Conservation (phyloP, 2,329 filamentous ascomycete species). For the Sclerotinia trifoliorum region DNA sequence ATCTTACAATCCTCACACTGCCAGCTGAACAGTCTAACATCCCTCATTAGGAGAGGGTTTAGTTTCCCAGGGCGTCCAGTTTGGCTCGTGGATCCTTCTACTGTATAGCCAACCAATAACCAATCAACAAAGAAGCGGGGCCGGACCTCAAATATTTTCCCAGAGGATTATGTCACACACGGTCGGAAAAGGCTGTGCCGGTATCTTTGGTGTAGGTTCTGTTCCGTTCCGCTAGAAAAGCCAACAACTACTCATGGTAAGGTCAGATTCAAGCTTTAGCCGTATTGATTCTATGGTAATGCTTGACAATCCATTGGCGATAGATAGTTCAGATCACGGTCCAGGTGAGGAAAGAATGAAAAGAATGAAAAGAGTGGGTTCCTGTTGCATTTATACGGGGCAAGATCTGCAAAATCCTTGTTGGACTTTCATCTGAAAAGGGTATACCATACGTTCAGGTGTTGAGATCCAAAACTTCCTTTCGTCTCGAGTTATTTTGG, state of each 20-base stretch:
- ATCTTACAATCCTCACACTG: too few relatives aligned
- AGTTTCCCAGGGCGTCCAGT: too few relatives aligned
- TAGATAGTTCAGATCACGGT: background rate
- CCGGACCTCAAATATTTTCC: background rate
- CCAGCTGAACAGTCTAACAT: too few relatives aligned
- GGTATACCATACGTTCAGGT: background rate
- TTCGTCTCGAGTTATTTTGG: background rate
- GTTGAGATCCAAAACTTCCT: background rate
- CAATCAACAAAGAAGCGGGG: background rate
- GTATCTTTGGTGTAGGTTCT: background rate
- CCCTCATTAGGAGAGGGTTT: too few relatives aligned
- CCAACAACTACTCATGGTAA: background rate
- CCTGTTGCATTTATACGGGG: background rate
- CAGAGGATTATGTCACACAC: background rate
- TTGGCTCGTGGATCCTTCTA: background rate
- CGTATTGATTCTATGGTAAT: background rate
- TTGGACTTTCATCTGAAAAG: background rate
- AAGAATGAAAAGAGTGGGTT: background rate
- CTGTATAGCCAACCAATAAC: too few relatives aligned
- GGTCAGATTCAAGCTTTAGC: background rate
- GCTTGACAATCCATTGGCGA: background rate
- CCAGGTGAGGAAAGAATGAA: background rate
- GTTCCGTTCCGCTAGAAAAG: background rate
- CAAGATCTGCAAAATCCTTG: constrained; percentile 1
- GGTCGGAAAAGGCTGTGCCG: background rate